Evolutionary conservation across 1,139 yeast species (phyloP).

Genomic region (Williopsis jadinii): DNA sequence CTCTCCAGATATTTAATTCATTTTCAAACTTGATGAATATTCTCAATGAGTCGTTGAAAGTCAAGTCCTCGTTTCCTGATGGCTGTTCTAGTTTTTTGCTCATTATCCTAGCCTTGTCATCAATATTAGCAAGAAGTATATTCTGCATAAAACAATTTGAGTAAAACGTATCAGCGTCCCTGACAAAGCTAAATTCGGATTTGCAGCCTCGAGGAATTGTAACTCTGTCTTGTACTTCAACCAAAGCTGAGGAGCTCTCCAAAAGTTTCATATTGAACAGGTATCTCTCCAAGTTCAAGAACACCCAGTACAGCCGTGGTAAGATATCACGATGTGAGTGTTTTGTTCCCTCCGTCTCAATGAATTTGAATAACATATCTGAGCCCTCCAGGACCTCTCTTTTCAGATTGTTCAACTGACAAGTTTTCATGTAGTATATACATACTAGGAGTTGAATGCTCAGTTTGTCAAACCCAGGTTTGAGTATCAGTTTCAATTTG

Average conservation of each 20-base stretch:
- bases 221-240: slow-evolving; percentile 3
- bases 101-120: slow-evolving; percentile 5
- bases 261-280: slow-evolving; percentile 3
- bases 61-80: not conserved
- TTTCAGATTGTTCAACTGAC: slow-evolving; percentile 4
- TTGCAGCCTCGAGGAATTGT: slow-evolving; percentile 7
- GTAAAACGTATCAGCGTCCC: slow-evolving; percentile 7
- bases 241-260: slow-evolving; percentile 3
- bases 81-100: not conserved
- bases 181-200: slow-evolving; percentile 2
- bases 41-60: slow-evolving; percentile 3
- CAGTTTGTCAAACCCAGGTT: slow-evolving; percentile 3
- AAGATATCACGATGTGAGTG: slow-evolving; percentile 5
- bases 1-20: slow-evolving; percentile 7
- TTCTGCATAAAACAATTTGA: slow-evolving; percentile 7
- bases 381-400: slow-evolving; percentile 5
- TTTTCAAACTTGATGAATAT: slow-evolving; percentile 6
- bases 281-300: slow-evolving; percentile 5
- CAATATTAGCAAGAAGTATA: slow-evolving; percentile 6
- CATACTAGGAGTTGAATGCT: slow-evolving; percentile 4
- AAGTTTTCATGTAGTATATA: slow-evolving; percentile 4
- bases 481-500: slow-evolving; percentile 1
- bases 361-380: slow-evolving; percentile 4
- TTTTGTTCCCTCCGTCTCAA: slow-evolving; percentile 4
- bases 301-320: slow-evolving; percentile 6